Percentiles rank a stretch among this genome's conserved stretches.
Evolutionary conservation across 2,329 filamentous ascomycete species (phyloP).

Genomic region (Furcasterigmium sp.): DNA sequence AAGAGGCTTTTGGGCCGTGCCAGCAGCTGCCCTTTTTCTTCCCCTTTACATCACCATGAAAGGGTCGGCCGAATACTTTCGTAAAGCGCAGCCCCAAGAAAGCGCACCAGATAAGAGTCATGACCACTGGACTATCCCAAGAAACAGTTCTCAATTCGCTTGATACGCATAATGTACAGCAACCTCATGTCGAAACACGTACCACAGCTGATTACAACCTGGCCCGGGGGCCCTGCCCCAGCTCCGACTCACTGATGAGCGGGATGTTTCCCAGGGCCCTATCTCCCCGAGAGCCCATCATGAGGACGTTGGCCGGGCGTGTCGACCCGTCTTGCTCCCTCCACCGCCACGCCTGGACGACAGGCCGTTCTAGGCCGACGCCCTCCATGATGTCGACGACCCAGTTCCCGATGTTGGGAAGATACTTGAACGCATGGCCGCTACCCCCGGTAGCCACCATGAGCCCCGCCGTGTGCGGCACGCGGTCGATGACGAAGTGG

Average conservation of each 20-base stretch:
- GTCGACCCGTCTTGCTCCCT: conserved; percentile 3
- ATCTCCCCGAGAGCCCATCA: conserved; percentile 12
- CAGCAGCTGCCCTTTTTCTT: too few relatives aligned
- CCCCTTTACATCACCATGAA: too few relatives aligned
- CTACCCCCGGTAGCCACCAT: conserved; percentile 57
- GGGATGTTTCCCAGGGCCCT: conserved; percentile 12
- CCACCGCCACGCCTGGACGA: conserved; percentile 16
- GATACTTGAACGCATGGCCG: conserved; percentile 58
- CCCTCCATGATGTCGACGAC: conserved; percentile 47
- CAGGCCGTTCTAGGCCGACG: conserved; percentile 19
- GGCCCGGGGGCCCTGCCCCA: background rate
- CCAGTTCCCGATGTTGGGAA: conserved; percentile 51
- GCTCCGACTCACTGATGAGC: conserved; percentile 6
- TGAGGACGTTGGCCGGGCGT: conserved; percentile 10
- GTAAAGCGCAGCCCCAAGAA: too few relatives aligned
- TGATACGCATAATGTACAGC: too few relatives aligned
- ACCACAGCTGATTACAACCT: too few relatives aligned
- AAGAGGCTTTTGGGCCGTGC: too few relatives aligned
- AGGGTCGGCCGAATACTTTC: too few relatives aligned
- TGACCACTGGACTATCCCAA: too few relatives aligned
- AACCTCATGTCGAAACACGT: too few relatives aligned
- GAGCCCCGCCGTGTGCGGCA: conserved; percentile 50
- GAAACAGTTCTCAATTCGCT: too few relatives aligned
- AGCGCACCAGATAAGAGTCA: too few relatives aligned
- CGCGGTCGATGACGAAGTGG: conserved; percentile 36